Base-by-base conservation (phyloP, 352 stramenopile species). In the Globisporangium ultimum region DNA sequence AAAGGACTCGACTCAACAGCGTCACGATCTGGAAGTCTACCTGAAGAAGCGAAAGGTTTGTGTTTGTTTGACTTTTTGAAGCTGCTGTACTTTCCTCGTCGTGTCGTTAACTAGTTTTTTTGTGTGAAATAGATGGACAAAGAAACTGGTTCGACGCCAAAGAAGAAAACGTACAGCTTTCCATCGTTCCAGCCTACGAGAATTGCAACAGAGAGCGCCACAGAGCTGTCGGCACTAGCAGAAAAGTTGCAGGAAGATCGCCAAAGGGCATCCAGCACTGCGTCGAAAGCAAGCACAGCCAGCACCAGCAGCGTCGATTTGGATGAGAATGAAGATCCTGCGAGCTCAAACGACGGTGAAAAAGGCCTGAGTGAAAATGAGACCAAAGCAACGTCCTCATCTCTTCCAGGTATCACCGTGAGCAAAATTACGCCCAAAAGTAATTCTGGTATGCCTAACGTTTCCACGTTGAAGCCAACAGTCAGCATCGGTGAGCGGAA, bases 21-120 rank as follows among this genome's bases (percentile, higher is more conserved):
- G 76, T 17, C 28, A 82, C 22, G 65, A 70, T 13, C 66, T 82
- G 24, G 67, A 72, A 51, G 50, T 63, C 13, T 87, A 70, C 60
- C 64, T 84, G 56, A 82, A 82, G 64, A 82, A 84, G 48, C 53
- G 72, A 66, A 73, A 72, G 71, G 76, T 86, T 41, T 54, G 4
- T 40, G 15, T 46, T 36, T n/a, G 12, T 14, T 1, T 8, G 7
- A 18, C 8, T n/a, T 14, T 14, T 13, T 10, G n/a, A 18, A 9
- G 21, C 2, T 50, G 17, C 1, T 20, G 12, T 32, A 2, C 6
- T 51, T 28, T 28, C 24, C 24, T 28, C 24, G 24, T 28, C 24
- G 2, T 28, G 24, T 28, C 24, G 24, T 28, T 28, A 28, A 28
- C 24, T 28, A 28, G 5, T 28, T 28, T 28, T 28, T 28, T 28